These are phyloP conservation scores for Selaginella moellendorffii DNA, from an alignment of 75 land plant genomes.

Conservation along the genomic window DNA sequence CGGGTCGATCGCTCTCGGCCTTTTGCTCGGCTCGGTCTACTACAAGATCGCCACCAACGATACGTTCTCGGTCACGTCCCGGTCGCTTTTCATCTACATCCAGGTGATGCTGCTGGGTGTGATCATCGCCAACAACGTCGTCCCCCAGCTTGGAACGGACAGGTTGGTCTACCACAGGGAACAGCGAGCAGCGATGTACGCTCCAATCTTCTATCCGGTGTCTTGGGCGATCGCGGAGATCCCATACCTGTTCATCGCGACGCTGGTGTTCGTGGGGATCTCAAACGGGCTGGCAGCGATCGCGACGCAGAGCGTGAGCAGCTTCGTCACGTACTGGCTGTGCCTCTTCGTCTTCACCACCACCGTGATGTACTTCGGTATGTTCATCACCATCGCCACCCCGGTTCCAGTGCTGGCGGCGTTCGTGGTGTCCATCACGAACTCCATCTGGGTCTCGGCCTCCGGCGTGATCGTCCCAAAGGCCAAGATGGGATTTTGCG, in stretches of 20 bases:
- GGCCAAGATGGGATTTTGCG: not conserved
- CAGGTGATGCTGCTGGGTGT: slow-evolving; percentile 22
- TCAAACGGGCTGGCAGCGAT: not conserved
- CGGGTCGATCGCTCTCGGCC: slow-evolving; percentile 15
- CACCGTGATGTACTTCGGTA: not conserved
- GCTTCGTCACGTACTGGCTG: not conserved
- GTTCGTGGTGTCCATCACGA: not conserved
- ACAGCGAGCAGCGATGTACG: not conserved
- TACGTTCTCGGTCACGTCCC: slow-evolving; percentile 15
- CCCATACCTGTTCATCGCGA: not conserved
- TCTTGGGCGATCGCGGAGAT: not conserved
- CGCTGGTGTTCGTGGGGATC: not conserved
- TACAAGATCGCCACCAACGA: slow-evolving; percentile 20
- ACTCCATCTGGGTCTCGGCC: not conserved
- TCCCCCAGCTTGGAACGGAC: slow-evolving; percentile 17
- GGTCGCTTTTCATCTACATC: slow-evolving; percentile 21
- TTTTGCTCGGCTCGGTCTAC: slow-evolving; percentile 36
- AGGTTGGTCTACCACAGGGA: slow-evolving; percentile 5
- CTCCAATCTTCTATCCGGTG: slow-evolving; percentile 2
- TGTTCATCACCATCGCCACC: not conserved
- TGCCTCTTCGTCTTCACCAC: slow-evolving; percentile 3
- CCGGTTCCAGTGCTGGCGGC: not conserved
- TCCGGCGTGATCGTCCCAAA: slow-evolving; percentile 4
- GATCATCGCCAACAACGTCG: slow-evolving; percentile 23
- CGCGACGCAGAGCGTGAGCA: not conserved